Percentiles rank a stretch among this genome's conserved stretches.
Conservation (phyloP, 2,329 filamentous ascomycete genomes). For the Fusarium sp. region DNA sequence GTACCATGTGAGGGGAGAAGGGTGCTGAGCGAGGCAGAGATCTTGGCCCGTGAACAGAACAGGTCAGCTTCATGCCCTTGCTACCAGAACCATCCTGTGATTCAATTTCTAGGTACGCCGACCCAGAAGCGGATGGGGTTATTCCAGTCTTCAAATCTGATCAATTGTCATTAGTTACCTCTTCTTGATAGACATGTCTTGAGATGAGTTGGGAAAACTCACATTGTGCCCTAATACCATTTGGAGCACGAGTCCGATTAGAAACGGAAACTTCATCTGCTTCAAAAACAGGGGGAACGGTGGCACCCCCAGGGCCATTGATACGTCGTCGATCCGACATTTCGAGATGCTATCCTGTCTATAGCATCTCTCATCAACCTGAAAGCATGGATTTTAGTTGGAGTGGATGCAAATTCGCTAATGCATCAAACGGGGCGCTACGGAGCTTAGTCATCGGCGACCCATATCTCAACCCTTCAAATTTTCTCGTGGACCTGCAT, state of each 20-base stretch:
- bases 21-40: conserved; percentile 89
- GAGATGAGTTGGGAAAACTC: conserved; percentile 49
- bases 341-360: conserved; percentile 7
- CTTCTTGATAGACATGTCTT: neutral
- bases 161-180: conserved; percentile 34
- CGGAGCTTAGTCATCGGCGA: conserved; percentile 34
- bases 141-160: conserved; percentile 90
- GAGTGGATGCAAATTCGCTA: conserved; percentile 9
- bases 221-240: conserved; percentile 89
- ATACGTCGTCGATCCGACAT: conserved; percentile 91
- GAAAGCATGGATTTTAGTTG: conserved; percentile 35
- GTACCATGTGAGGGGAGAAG: conserved; percentile 91
- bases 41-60: conserved; percentile 92
- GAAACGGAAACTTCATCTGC: conserved; percentile 56
- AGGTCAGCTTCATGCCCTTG: conserved; percentile 87
- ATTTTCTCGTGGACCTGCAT: conserved; percentile 30
- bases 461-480: conserved; percentile 31
- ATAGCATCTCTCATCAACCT: neutral
- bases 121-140: conserved; percentile 92
- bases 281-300: conserved; percentile 78
- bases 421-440: conserved; percentile 30
- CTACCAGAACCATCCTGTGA: conserved; percentile 58
- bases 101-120: conserved; percentile 82
- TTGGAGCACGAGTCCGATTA: conserved; percentile 68
- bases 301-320: conserved; percentile 86